phyloP scores from a whole-genome alignment of 2,329 filamentous ascomycete species.

The Helotiales sp. region DNA sequence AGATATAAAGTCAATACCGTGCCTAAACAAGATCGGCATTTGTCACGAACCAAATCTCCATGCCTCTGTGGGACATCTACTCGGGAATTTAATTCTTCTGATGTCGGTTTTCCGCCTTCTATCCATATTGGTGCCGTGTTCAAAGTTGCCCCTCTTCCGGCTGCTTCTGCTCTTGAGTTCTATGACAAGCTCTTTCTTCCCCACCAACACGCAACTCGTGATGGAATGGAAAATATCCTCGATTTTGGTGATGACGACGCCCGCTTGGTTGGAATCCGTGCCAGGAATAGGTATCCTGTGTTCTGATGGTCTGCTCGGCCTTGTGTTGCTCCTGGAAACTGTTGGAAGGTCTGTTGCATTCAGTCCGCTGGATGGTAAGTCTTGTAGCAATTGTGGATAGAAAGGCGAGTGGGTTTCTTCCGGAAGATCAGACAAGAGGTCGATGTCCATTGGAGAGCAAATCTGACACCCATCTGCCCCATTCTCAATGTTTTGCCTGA shows the following conservation, averaged over 20 bases:
- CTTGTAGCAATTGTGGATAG: conserved; percentile 17
- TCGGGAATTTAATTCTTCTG: conserved; percentile 45
- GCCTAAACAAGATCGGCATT: conserved; percentile 16
- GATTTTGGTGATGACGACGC: conserved; percentile 49
- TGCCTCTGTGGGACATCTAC: conserved; percentile 46
- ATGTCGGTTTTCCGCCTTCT: neutral
- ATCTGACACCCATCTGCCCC: neutral
- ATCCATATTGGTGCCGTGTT: neutral
- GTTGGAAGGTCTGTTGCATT: neutral
- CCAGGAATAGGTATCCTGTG: no score
- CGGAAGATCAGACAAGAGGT: neutral
- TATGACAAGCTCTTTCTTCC: conserved; percentile 47
- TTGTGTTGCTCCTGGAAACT: neutral
- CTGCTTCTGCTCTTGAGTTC: conserved; percentile 42
- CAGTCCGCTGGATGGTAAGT: conserved; percentile 23
- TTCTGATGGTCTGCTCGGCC: neutral
- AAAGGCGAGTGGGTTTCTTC: neutral
- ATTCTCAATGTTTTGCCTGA: neutral
- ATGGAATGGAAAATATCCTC: conserved; percentile 55
- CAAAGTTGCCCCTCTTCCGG: neutral
- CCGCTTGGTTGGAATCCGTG: conserved; percentile 26
- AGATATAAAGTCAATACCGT: conserved; percentile 4
- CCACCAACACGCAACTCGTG: conserved; percentile 47
- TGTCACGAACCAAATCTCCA: conserved; percentile 50
- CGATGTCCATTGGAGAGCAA: neutral